Evolutionary conservation across 176 grass and related monocot genomes (phyloP), one percentile per base, ranked within the genome.

Genomic region (Triticum monococcum): DNA sequence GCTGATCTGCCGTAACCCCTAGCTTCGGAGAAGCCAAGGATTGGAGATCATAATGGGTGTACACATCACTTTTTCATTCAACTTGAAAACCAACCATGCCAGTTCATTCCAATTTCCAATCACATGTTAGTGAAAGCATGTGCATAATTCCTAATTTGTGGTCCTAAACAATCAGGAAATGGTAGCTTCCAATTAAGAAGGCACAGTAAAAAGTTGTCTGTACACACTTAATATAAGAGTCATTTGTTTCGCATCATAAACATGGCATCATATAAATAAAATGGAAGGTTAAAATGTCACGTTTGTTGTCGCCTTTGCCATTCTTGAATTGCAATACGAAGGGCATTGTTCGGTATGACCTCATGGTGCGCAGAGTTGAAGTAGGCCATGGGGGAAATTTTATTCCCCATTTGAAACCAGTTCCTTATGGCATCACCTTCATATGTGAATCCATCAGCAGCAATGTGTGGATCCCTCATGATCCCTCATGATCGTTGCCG

Each of bases 361-460:
- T 92, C 76, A 23, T 66, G 12, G 81, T 89, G 84, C 0, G 67
- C 3, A 12, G 90, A 62, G 64, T 17, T 84, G 54, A 67, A 46
- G 54, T 90, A 89, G 26, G 87, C 87, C 56, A 77, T 78, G 67
- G 91, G 90, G 24, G 91, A 92, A 37, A 41, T 87, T 40, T 48
- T 40, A 7, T 84, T 72, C 4, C 87, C 90, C 40, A 83, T 79
- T 78, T 84, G 23, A 73, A 92, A 36, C 91, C 87, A 92, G 37
- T 86, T 79, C 79, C 81, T 87, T 76, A 92, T 92, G 36, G 36
- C 70, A 3, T 83, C 77, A 24, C 83, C 87, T 92, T 92, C 91
- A 25, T 92, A 92, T 68, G 91, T 87, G 80, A 83, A 92, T 63
- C 90, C 87, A 83, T 92, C 87, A 12, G 77, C 87, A 35, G 91